These are phyloP conservation scores for Dryas integrifolia DNA, from an alignment of 331 rosid genomes.

Conservation along the genomic window DNA sequence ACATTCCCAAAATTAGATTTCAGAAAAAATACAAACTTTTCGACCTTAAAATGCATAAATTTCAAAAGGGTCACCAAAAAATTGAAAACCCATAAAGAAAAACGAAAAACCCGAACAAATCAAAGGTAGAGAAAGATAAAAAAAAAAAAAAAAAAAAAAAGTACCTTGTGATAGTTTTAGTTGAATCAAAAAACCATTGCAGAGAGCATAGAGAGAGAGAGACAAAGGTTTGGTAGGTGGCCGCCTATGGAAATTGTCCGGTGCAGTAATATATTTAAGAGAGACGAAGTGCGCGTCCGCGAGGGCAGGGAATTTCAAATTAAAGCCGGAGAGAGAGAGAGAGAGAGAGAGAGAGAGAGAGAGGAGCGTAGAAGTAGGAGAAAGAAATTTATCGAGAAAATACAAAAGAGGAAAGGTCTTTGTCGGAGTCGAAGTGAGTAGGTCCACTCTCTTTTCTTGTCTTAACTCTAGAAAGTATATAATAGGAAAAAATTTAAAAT, in stretches of 20 bases:
- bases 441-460: constrained; percentile 18
- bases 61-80: background rate
- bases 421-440: background rate
- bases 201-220: background rate
- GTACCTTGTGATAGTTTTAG: constrained; percentile 4
- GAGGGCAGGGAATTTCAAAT: constrained; percentile 48
- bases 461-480: too few relatives aligned
- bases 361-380: constrained; percentile 21
- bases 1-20: background rate
- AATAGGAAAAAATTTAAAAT: too few relatives aligned
- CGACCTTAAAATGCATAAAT: background rate
- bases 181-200: constrained; percentile 19
- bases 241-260: constrained; percentile 3
- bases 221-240: constrained; percentile 16
- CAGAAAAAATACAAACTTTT: background rate
- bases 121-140: background rate
- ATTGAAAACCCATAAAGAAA: background rate
- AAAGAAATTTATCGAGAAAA: constrained; percentile 48
- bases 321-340: constrained; percentile 35
- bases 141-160: too few relatives aligned
- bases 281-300: constrained; percentile 35
- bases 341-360: constrained; percentile 23
- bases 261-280: constrained; percentile 22
- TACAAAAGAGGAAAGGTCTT: constrained; percentile 25
- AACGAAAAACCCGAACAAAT: background rate